phyloP scores from a whole-genome alignment of 768 basidiomycete species.

The Psilocybe sp. region DNA sequence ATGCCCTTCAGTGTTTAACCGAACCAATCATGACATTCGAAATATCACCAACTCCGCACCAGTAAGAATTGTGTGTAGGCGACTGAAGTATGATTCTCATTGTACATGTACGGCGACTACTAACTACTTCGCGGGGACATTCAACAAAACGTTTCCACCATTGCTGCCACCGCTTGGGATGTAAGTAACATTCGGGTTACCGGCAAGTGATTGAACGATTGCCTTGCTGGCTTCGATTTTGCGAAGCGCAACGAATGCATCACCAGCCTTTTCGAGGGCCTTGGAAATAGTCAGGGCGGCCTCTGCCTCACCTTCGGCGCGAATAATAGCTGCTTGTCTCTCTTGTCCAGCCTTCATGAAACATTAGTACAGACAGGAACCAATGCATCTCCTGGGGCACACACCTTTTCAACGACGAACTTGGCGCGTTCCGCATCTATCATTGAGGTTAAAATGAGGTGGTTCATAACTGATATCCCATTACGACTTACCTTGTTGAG shows the following conservation, averaged over 20 bases:
- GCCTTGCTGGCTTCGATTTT: conserved; percentile 99
- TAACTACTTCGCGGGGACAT: conserved; percentile 63
- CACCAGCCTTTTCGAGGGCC: conserved; percentile 91
- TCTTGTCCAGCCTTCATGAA: conserved; percentile 90
- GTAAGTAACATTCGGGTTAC: conserved; percentile 85
- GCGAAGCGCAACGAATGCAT: conserved; percentile 91
- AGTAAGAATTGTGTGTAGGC: not conserved
- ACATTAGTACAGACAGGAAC: conserved; percentile 8
- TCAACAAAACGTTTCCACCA: conserved; percentile 76
- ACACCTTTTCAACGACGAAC: conserved; percentile 97
- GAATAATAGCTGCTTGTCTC: conserved; percentile 95
- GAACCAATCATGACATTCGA: not conserved
- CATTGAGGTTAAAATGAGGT: conserved; percentile 6
- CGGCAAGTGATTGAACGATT: conserved; percentile 81
- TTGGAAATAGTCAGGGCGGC: conserved; percentile 91
- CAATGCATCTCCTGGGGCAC: not conserved
- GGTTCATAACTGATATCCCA: not conserved
- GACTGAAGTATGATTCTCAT: not conserved
- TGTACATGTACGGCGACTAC: not conserved
- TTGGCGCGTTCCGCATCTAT: conserved; percentile 97
- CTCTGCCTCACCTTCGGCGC: conserved; percentile 98
- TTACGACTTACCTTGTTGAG: conserved; percentile 78
- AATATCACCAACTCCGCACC: not conserved
- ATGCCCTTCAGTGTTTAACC: too few relatives aligned
- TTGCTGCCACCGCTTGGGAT: conserved; percentile 76